These are phyloP conservation scores for Cladophialophora psammophila DNA, from an alignment of 2,329 filamentous ascomycete genomes.

Conservation along the genomic window DNA sequence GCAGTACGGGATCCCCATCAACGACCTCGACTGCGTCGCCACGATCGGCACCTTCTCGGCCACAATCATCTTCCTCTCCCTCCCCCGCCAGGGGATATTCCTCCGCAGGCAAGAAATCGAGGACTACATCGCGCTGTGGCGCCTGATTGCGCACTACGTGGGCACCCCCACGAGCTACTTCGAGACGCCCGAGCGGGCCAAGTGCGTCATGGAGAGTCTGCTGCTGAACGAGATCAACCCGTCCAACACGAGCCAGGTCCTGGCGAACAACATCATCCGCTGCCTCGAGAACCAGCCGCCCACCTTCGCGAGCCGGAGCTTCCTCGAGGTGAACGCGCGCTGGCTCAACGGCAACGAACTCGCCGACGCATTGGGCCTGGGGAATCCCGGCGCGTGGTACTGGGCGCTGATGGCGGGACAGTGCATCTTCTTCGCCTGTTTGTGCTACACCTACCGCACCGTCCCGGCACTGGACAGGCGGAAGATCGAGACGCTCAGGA, in stretches of 20 bases:
- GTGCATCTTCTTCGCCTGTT: constrained; percentile 68
- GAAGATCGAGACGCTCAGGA: constrained; percentile 61
- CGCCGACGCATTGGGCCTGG: constrained; percentile 65
- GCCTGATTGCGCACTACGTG: constrained; percentile 74
- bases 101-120: constrained; percentile 66
- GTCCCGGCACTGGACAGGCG: constrained; percentile 57
- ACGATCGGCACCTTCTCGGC: constrained; percentile 76
- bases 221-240: constrained; percentile 72
- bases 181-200: constrained; percentile 60
- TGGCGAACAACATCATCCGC: constrained; percentile 78
- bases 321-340: constrained; percentile 71
- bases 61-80: constrained; percentile 70
- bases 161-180: constrained; percentile 72
- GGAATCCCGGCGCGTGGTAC: constrained; percentile 65
- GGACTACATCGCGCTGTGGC: constrained; percentile 79
- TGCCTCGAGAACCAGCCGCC: constrained; percentile 72
- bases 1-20: constrained; percentile 71
- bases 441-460: constrained; percentile 54
- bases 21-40: constrained; percentile 75
- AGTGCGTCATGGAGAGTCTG: constrained; percentile 71
- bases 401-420: constrained; percentile 68
- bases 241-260: constrained; percentile 65
- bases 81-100: constrained; percentile 76
- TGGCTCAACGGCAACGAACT: constrained; percentile 74
- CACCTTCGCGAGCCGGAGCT: constrained; percentile 68